Percentiles rank a stretch among this genome's conserved stretches.
These are phyloP conservation scores for Talaromyces adpressus DNA, from an alignment of 495 filamentous ascomycete species.

Conservation along the genomic window DNA sequence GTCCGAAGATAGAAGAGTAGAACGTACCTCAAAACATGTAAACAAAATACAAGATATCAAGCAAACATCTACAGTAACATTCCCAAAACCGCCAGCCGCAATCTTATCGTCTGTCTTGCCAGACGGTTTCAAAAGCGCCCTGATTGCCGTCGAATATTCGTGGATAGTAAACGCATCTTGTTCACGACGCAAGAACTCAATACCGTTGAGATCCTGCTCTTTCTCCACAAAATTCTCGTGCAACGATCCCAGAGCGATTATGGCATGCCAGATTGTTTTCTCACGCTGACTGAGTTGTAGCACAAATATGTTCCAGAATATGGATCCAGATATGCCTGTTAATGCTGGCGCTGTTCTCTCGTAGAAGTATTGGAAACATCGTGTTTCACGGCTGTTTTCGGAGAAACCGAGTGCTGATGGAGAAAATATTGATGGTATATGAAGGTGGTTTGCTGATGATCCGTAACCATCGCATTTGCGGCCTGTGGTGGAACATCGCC, in stretches of 20 bases:
- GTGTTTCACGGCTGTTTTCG: conserved; percentile 29
- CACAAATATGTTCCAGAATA: conserved; percentile 48
- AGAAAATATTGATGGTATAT: conserved; percentile 6
- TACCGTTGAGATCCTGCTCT: neutral
- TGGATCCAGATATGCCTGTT: conserved; percentile 55
- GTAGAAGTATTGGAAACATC: conserved; percentile 55
- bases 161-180: conserved; percentile 31
- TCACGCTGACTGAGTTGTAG: conserved; percentile 53
- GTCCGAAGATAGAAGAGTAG: no score
- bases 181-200: neutral
- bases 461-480: conserved; percentile 30
- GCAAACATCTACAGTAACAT: conserved; percentile 27
- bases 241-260: conserved; percentile 54
- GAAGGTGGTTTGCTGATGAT: neutral
- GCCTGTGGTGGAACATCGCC: conserved; percentile 26
- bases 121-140: conserved; percentile 9
- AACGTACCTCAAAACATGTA: conserved; percentile 16
- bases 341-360: conserved; percentile 51
- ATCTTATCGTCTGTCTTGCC: neutral
- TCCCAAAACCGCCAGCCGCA: neutral
- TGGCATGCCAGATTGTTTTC: conserved; percentile 55
- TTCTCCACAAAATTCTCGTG: conserved; percentile 50
- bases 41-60: conserved; percentile 41
- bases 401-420: conserved; percentile 2
- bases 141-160: conserved; percentile 47